phyloP scores from a whole-genome alignment of 2,329 filamentous ascomycete genomes.

The Epichloe bromicola region DNA sequence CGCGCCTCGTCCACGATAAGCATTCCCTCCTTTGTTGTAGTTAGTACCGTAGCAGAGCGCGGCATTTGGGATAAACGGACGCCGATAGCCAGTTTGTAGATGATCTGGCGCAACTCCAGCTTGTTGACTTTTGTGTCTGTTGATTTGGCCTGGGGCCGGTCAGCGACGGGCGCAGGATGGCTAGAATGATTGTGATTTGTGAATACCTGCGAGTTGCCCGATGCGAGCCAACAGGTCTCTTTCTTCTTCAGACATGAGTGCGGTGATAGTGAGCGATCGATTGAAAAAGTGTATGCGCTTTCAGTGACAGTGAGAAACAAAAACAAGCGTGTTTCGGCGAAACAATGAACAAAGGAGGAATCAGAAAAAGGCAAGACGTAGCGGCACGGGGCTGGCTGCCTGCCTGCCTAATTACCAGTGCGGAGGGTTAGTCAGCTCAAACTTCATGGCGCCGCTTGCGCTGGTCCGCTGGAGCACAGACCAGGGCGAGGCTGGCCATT shows the following conservation, averaged over 20 bases:
- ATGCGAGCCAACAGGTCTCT: slow-evolving; percentile 42
- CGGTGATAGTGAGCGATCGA: background rate
- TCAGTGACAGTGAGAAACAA: background rate
- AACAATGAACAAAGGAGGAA: background rate
- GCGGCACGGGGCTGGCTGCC: background rate
- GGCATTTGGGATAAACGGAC: slow-evolving; percentile 17
- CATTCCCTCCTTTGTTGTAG: slow-evolving; percentile 1
- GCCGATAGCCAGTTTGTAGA: slow-evolving; percentile 19
- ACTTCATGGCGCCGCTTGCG: background rate
- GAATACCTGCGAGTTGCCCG: slow-evolving; percentile 35
- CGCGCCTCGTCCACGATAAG: slow-evolving; percentile 12
- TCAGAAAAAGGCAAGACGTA: background rate
- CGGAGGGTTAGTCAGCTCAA: no score
- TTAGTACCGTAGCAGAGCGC: background rate
- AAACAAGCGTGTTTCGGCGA: background rate
- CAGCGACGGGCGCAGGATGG: slow-evolving; percentile 9
- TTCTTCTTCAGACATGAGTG: slow-evolving; percentile 34
- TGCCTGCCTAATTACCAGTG: no score
- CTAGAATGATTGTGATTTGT: background rate
- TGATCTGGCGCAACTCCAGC: slow-evolving; percentile 21
- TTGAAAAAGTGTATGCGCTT: background rate
- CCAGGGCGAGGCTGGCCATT: no score
- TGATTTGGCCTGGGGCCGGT: slow-evolving; percentile 54
- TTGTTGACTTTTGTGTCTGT: slow-evolving; percentile 59
- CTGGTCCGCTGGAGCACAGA: background rate